Evolutionary conservation across 2,329 filamentous ascomycete genomes (phyloP).

Genomic region (Myriosclerotinia curreyana): DNA sequence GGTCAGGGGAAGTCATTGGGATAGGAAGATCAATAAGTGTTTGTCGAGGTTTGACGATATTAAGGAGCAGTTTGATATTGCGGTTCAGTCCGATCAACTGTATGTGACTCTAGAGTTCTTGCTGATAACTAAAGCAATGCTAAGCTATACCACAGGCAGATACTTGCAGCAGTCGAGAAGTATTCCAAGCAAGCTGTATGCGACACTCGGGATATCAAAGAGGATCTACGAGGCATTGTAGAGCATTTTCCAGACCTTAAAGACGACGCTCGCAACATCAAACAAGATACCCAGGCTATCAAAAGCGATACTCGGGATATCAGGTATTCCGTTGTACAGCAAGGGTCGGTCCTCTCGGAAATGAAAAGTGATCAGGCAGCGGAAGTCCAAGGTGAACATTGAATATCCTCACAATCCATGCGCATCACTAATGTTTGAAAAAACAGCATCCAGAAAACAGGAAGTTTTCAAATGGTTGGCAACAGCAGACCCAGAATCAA

Average conservation of each 20-base stretch:
- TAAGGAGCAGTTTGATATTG: neutral
- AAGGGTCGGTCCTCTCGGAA: neutral
- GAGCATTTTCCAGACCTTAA: neutral
- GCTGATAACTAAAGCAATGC: neutral
- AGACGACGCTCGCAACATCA: neutral
- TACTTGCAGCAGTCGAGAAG: neutral
- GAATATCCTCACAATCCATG: too few relatives aligned
- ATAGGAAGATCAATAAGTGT: conserved; percentile 4
- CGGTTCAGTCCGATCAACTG: conserved; percentile 11
- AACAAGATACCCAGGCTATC: neutral
- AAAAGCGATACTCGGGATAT: neutral
- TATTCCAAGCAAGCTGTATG: conserved; percentile 1
- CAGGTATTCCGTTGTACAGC: neutral
- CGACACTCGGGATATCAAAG: neutral
- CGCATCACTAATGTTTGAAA: too few relatives aligned
- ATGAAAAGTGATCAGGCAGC: too few relatives aligned
- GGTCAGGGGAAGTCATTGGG: conserved; percentile 1
- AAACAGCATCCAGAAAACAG: neutral
- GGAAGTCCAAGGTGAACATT: neutral
- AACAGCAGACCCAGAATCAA: neutral
- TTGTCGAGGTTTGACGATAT: neutral
- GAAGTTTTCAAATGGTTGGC: neutral
- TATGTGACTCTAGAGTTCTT: neutral
- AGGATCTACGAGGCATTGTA: neutral
- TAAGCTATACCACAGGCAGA: neutral